Percentiles rank a stretch among this genome's conserved stretches.
phyloP scores from a whole-genome alignment of 768 basidiomycete species.

The Xerocomellus dryophilus region DNA sequence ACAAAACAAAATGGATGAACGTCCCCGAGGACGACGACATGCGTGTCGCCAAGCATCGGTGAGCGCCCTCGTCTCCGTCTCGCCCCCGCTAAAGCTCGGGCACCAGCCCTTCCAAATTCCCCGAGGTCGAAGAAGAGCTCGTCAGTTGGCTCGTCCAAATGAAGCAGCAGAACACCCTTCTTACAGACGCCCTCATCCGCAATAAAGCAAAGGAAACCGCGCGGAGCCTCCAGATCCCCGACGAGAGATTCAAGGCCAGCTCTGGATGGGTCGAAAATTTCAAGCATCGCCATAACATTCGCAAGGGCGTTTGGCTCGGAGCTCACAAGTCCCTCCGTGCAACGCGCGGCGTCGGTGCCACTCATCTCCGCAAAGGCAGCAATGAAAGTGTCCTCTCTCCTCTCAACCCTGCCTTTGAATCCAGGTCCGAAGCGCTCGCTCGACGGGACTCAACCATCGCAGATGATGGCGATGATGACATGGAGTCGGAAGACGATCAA shows the following conservation, averaged over 20 bases:
- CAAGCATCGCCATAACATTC: constrained; percentile 77
- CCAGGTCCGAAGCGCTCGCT: constrained; percentile 28
- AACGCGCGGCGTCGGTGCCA: constrained; percentile 30
- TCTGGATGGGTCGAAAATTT: constrained; percentile 92
- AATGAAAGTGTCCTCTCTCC: constrained; percentile 37
- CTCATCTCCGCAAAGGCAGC: constrained; percentile 37
- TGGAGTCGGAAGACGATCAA: constrained; percentile 36
- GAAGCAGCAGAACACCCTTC: constrained; percentile 42
- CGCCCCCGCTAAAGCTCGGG: constrained; percentile 5
- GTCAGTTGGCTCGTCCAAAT: constrained; percentile 58
- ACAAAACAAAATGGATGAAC: constrained; percentile 79
- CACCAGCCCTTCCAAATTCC: constrained; percentile 74
- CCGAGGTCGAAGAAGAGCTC: constrained; percentile 67
- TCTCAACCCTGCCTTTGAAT: constrained; percentile 40
- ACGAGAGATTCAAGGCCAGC: constrained; percentile 86
- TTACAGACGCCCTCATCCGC: constrained; percentile 66
- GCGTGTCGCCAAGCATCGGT: constrained; percentile 71
- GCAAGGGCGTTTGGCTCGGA: constrained; percentile 57
- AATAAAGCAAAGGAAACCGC: constrained; percentile 69
- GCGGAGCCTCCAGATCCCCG: constrained; percentile 48
- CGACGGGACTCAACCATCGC: constrained; percentile 27
- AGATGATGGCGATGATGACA: constrained; percentile 35
- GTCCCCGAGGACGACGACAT: constrained; percentile 56
- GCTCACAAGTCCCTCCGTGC: constrained; percentile 36
- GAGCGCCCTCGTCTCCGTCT: constrained; percentile 14